Evolutionary conservation across 2,329 filamentous ascomycete species (phyloP), one percentile per base, ranked within the genome.

Genomic region (Apiospora marii): DNA sequence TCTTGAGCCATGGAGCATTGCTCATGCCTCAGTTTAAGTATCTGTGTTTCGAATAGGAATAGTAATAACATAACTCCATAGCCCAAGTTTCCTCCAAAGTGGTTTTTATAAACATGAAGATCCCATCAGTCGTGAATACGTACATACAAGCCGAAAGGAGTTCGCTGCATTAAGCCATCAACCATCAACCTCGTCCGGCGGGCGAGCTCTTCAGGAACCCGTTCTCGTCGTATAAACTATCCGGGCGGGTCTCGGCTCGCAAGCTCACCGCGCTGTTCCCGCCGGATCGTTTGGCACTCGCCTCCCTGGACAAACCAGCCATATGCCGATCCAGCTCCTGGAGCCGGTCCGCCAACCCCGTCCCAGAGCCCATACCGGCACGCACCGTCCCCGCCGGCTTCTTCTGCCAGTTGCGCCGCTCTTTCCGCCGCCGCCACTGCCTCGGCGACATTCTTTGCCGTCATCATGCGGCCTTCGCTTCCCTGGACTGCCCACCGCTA

Each of bases 201-300:
- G 71, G 68, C 22, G 76, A 75, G 44, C 69, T 75, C 73, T 74
- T 79, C 67, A 78, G 53, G 64, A 79, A 78, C 46, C 76, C 76
- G 67, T 77, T 74, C 14, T 75, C 72, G 67, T 78, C 79, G 34
- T 79, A 80, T 61, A 79, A 67, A n/a, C 74, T 72, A 10, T 72
- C 71, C 22, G 12, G 37, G 27, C 71, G 67, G 1, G 13, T 24
- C 46, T 61, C 64, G 1, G 30, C 37, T 37, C 24, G 41, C 41
- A 22, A n/a, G 12, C 41, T 30, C 22, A 44, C 71, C 70, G 74
- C 34, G 64, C 53, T 75, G 77, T 67, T 77, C 72, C 74, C 61
- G 58, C 75, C 77, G 51, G 44, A 48, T 14, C 73, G 69, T 61
- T 71, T 74, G 27, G 61, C 69, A 37, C 70, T 48, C 67, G 44